Conservation (phyloP, 2,329 filamentous ascomycete species). For the Aspergillus glaucus region DNA sequence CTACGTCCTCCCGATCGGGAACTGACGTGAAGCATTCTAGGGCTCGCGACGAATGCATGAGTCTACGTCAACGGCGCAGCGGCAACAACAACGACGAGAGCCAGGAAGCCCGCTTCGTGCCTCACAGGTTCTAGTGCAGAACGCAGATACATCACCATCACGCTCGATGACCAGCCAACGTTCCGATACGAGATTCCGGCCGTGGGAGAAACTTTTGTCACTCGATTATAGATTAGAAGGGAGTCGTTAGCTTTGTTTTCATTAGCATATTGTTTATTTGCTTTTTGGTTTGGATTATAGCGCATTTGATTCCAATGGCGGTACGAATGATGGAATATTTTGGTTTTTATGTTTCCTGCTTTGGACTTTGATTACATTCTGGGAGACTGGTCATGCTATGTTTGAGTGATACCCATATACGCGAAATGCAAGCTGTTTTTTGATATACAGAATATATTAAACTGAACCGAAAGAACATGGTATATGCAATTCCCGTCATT, state of each 20-base stretch:
- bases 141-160: slow-evolving; percentile 8
- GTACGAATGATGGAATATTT: slow-evolving; percentile 5
- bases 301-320: background rate
- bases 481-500: too few species aligned
- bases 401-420: slow-evolving; percentile 15
- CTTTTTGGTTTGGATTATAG: background rate
- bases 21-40: slow-evolving; percentile 10
- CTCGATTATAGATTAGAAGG: slow-evolving; percentile 37
- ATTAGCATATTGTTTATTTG: background rate
- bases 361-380: background rate
- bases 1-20: slow-evolving; percentile 5
- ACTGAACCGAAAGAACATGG: too few species aligned
- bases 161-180: slow-evolving; percentile 12
- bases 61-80: too few species aligned
- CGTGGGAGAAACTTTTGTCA: slow-evolving; percentile 40
- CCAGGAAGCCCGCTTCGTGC: slow-evolving; percentile 1
- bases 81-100: background rate
- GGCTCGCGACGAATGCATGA: too few species aligned
- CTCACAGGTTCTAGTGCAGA: too few species aligned
- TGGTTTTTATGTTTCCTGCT: background rate
- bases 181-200: slow-evolving; percentile 19
- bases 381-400: slow-evolving; percentile 6
- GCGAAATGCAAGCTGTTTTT: slow-evolving; percentile 1
- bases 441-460: background rate
- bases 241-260: background rate